A percentile compares a stretch with the other conserved stretches of the same genome.
Conservation (phyloP, 2,329 filamentous ascomycete genomes). For the Alternaria sp. region DNA sequence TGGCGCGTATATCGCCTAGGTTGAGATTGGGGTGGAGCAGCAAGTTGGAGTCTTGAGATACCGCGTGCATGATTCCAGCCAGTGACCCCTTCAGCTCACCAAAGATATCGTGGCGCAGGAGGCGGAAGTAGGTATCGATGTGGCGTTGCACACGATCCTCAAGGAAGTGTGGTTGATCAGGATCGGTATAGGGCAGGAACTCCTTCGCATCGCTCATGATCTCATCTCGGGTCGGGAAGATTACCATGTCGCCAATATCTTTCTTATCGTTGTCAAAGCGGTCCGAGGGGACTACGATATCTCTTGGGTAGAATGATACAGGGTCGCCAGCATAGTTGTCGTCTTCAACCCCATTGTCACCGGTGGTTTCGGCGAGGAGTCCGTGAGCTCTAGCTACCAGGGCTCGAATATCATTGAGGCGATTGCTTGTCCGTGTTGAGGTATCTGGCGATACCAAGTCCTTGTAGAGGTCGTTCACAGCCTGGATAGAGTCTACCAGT, state of each 20-base stretch:
- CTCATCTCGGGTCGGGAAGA: conserved; percentile 43
- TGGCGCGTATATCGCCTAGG: conserved; percentile 27
- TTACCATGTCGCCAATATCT: conserved; percentile 38
- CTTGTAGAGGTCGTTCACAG: conserved; percentile 5
- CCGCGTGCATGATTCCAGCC: conserved; percentile 21
- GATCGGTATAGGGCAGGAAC: conserved; percentile 40
- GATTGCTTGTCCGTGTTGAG: not conserved
- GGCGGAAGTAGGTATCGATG: conserved; percentile 44
- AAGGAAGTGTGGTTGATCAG: conserved; percentile 36
- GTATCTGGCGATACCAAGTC: not conserved
- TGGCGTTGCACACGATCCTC: conserved; percentile 29
- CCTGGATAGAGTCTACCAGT: conserved; percentile 13
- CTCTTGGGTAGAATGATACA: conserved; percentile 31
- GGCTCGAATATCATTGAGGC: conserved; percentile 17
- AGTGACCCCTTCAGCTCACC: conserved; percentile 38
- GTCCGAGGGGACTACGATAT: conserved; percentile 24
- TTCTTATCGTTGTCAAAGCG: conserved; percentile 44
- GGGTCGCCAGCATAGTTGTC: not conserved
- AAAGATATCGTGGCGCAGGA: conserved; percentile 43
- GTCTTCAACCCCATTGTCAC: not conserved
- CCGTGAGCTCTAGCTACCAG: conserved; percentile 24
- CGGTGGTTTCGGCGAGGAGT: conserved; percentile 13
- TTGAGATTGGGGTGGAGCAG: conserved; percentile 14
- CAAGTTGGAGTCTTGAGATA: conserved; percentile 1
- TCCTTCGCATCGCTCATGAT: conserved; percentile 49